Base-by-base conservation (phyloP, 805 yeast species). In the Saccharomyces mikatae region DNA sequence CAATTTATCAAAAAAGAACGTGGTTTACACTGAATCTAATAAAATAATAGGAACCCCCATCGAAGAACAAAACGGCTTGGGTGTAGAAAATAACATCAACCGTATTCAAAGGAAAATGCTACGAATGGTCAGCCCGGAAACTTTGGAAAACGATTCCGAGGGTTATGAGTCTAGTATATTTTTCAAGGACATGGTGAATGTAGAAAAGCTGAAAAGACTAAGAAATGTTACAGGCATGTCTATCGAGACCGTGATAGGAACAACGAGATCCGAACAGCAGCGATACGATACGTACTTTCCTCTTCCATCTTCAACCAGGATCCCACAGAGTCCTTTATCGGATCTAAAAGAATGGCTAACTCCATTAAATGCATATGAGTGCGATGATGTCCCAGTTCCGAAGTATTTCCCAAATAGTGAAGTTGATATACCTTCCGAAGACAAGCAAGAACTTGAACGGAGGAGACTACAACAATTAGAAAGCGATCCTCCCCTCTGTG, bases 141-240 rank as follows among this genome's bases (percentile, higher is more conserved):
- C 48, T 17, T 14, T 17, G 28, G 36, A 36, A 30, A 47, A 47
- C 32, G 56, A 58, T 13, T 50, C 56, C 11, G 57, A 57, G 26
- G 71, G 69, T 21, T 56, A 60, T 49, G 71, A 70, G 10, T 60
- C 62, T 3, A 60, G 54, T 46, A 65, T 67, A 3, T 55, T 60
- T 26, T 68, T 58, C 54, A 57, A 63, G 46, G 71, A 69, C 54
- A 83, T 85, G 69, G 79, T 88, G 53, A 89, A 90, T 66, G 92
- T 92, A 4, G 96, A 89, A 70, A 80, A 79, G 62, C 75, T 86
- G 63, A 89, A 88, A 67, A 74, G 89, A 54, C 77, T 82, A 73
- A 83, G 83, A 60, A 87, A 90, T 64, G 89, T 89, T 22, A 74
- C 90, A 6, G 88, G 89, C n/a, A 72, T 89, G 64, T 87, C 90